Evolutionary conservation across 805 yeast genomes (phyloP).

Genomic region (Candida xiaguanensis): DNA sequence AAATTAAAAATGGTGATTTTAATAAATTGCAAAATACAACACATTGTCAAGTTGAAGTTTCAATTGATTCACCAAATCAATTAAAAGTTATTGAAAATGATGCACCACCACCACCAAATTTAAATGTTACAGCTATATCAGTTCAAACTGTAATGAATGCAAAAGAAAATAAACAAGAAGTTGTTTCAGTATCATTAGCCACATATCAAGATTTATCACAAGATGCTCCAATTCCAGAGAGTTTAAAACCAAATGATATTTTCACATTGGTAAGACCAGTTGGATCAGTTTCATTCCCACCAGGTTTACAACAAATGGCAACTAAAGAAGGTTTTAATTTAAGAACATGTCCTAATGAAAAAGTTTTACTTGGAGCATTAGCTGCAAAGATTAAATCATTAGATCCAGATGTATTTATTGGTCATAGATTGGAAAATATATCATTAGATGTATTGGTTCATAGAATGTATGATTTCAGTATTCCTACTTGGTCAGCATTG

Average conservation of each 20-base stretch:
- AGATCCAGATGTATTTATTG: conserved; percentile 92
- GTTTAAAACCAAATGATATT: conserved; percentile 54
- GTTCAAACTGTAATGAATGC: conserved; percentile 78
- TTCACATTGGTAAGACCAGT: conserved; percentile 80
- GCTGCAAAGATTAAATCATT: conserved; percentile 62
- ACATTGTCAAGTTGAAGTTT: conserved; percentile 76
- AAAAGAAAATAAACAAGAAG: conserved; percentile 76
- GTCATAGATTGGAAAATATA: conserved; percentile 79
- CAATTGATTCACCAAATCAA: conserved; percentile 46
- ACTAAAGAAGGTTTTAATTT: conserved; percentile 49
- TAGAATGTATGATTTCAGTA: conserved; percentile 70
- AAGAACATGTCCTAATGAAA: conserved; percentile 68
- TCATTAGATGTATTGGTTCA: conserved; percentile 78
- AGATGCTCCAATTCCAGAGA: conserved; percentile 69
- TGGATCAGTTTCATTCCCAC: conserved; percentile 62
- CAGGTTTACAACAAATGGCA: conserved; percentile 65
- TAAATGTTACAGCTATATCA: conserved; percentile 70
- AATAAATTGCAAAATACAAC: conserved; percentile 57
- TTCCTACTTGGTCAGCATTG: conserved; percentile 73
- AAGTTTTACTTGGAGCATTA: conserved; percentile 67
- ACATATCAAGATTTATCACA: conserved; percentile 66
- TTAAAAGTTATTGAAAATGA: conserved; percentile 38
- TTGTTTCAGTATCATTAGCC: conserved; percentile 78
- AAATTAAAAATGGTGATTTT: conserved; percentile 63
- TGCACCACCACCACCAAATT: conserved; percentile 52